Base-by-base conservation (phyloP, 805 yeast species). In the Komagataella kurtzmanii region DNA sequence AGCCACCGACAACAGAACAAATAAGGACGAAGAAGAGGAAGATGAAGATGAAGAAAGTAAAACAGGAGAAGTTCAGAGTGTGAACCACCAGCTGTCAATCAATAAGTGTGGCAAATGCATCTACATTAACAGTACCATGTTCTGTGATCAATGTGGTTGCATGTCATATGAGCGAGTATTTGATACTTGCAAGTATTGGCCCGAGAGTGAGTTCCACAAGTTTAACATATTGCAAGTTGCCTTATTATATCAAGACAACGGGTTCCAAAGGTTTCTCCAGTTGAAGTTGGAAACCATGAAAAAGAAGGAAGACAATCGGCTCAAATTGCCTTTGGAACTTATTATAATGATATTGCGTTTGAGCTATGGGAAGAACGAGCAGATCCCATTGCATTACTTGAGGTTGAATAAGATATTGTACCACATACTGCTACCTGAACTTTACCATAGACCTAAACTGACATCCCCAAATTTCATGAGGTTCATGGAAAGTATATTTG, bases 401-500 rank as follows among this genome's bases (percentile, higher is more conserved):
- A 64, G 82, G 17, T 80, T 91, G 7, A 78, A 80, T 61, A 78
- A 76, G 54, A 58, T 74, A 3, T 80, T 90, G 69, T 83, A 85
- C 62, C 54, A 61, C 36, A 65, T 81, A 30, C 78, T 81, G 3
- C 57, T 85, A n/a, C 85, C 88, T 1, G 62, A 78, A 55, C 60
- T 91, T 2, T 93, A 91, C 65, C 61, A 67, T 3, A 59, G 67
- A 14, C 98, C 98, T 0, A 57, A 52, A 1, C 70, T 91, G 48
- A 71, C 72, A 49, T 80, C 93, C 3, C 70, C 72, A 51, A 90
- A 89, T 63, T 90, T 88, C 61, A 67, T 70, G 53, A 63, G 65
- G 23, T 93, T 91, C 68, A 91, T 89, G 46, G 87, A 84, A 7
- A 68, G 88, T 0, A 71, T 86, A 40, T 69, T 82, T 23, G 57